Base-by-base conservation (phyloP, 768 basidiomycete species). In the Pleurotus citrinopileatus region DNA sequence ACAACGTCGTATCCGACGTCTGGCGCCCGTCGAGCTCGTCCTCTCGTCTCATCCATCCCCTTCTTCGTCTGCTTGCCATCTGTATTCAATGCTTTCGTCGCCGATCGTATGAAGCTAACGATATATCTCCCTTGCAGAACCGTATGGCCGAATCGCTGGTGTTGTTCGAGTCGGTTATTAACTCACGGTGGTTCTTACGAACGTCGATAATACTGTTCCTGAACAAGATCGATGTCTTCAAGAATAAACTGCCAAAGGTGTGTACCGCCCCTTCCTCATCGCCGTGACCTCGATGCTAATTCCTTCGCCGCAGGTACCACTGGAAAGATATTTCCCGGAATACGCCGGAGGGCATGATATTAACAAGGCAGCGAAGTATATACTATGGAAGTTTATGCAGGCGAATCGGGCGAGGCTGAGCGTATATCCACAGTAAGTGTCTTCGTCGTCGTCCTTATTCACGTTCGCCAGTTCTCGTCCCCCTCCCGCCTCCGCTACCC, bases 321-420 rank as follows among this genome's bases (percentile, higher is more conserved):
- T 92, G n/a, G 87, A 89, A 57, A 73, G 74, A 38, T 88, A 87
- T 66, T 94, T 94, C 67, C 84, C 91, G 3, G 93, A 94, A 63
- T 95, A 95, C 67, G 89, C 89, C 0, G 91, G 91, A 27, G 92
- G 92, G 3, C 69, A 85, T 3, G 91, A 95, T 62, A 90, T 95
- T 67, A 94, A 93, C 73, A 95, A 95, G 68, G 93, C 92, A 1
- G 92, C 94, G 0, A 94, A 94, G 61, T 96, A 92, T 59, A 94
- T 98, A 51, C 73, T 98, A 32, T 97, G 93, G 94, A 75, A 89
- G 62, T 98, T 96, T 62, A 94, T 94, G 79, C 91, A 96, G 68
- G 87, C 89, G 53, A 96, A 95, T 60, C 73, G 89, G 19, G 90
- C 90, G 52, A 69, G 86, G 48, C 70, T 95, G 60, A 92, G 87